Evolutionary conservation across 257 asterid genomes (phyloP), one percentile per base, ranked within the genome.

Genomic region (Lithospermum erythrorhizon): DNA sequence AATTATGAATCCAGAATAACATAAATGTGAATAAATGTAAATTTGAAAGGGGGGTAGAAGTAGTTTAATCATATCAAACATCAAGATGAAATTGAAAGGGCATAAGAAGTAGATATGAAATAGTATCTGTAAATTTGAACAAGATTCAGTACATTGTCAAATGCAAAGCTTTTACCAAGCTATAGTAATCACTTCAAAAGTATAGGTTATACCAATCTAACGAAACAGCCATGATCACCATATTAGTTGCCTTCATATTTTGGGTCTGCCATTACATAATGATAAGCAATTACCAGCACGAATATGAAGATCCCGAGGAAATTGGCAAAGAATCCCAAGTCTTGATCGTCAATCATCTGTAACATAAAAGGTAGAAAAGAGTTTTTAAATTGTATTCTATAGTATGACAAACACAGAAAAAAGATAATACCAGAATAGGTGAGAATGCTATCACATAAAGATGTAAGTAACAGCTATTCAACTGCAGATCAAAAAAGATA

Each of bases 101-200:
- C 41, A 20, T 24, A 21, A 66, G 29, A 29, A 20, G 21, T 22
- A 58, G 9, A 21, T 35, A 4, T 0, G 57, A n/a, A 62, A 32
- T 32, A 35, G 35, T 18, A 23, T 9, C 9, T 10, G 59, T 27
- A 17, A 61, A 48, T 61, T 32, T 3, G 11, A 5, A 6, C 45
- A 32, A 32, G 45, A 32, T 32, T 32, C 45, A 32, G 9, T 32
- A 32, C 45, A 32, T 32, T 32, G 45, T 32, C 45, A 32, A 32
- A 32, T 32, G 8, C 9, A 32, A 32, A 64, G 24, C 17, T 53
- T 62, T 57, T 55, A 25, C 35, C 66, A 56, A 49, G 29, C 64
- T 62, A 76, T 73, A 76, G 74, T 10, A 32, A 9, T 32, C 8
- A 3, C 45, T 32, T 32, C 4, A 32, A 32, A 3, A 3, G 45